Conservation (phyloP, 108 stramenopile genomes). For the Cyclotella baltica region DNA sequence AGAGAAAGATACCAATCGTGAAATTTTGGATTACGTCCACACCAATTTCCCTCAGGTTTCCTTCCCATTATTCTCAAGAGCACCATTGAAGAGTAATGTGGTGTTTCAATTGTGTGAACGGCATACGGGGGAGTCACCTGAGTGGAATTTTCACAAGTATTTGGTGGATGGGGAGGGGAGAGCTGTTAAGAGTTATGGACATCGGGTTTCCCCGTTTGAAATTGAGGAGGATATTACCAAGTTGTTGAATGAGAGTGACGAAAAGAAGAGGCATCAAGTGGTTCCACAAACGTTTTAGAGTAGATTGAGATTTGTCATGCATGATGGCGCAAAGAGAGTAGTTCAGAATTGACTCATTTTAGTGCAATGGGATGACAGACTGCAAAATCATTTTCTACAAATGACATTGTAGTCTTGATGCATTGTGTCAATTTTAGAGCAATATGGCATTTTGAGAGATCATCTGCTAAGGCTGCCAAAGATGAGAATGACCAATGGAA, state of each 20-base stretch:
- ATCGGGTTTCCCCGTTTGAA: constrained; percentile 61
- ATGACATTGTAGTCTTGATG: too few species aligned
- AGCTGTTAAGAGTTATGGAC: constrained; percentile 66
- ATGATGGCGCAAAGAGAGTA: not conserved
- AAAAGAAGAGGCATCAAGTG: constrained; percentile 1
- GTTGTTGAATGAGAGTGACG: constrained; percentile 52
- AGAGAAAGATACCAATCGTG: constrained; percentile 72
- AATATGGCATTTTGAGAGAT: too few species aligned
- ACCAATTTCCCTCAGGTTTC: constrained; percentile 63
- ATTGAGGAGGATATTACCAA: constrained; percentile 69
- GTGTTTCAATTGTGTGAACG: constrained; percentile 65
- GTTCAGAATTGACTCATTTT: too few species aligned
- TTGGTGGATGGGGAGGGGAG: constrained; percentile 72
- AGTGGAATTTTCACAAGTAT: constrained; percentile 86
- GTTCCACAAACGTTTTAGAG: not conserved
- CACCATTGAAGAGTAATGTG: constrained; percentile 57
- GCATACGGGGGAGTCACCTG: constrained; percentile 54
- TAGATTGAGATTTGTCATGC: not conserved
- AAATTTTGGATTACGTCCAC: constrained; percentile 65
- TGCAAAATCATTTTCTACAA: too few species aligned
- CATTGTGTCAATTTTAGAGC: too few species aligned
- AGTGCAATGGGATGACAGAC: too few species aligned
- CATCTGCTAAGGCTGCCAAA: too few species aligned
- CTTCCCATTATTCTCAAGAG: constrained; percentile 72
- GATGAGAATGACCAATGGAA: too few species aligned